phyloP scores from a whole-genome alignment of 2,329 filamentous ascomycete genomes.

The Epichloe gansuensis region DNA sequence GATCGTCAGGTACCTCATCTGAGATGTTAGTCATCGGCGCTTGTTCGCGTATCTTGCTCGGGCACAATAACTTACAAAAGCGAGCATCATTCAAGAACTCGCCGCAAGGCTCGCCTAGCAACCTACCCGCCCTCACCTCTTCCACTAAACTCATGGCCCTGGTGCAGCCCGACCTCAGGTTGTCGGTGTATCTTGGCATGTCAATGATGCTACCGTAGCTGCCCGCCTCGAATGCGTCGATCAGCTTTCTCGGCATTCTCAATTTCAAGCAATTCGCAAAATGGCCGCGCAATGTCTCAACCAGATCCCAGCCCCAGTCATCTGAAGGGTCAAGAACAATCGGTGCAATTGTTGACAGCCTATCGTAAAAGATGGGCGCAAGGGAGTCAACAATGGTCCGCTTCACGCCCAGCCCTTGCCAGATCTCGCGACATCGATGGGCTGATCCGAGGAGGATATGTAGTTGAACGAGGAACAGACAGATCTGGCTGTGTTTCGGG shows the following conservation, averaged over 20 bases:
- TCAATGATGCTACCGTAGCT: constrained; percentile 40
- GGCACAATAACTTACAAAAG: constrained; percentile 27
- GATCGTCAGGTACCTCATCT: constrained; percentile 31
- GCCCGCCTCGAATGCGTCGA: constrained; percentile 36
- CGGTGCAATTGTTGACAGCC: constrained; percentile 40
- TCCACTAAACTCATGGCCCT: constrained; percentile 41
- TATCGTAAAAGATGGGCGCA: constrained; percentile 42
- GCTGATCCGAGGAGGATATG: constrained; percentile 39
- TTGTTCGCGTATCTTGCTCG: neutral
- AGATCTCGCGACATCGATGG: constrained; percentile 33
- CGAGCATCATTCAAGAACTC: constrained; percentile 32
- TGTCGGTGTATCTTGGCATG: constrained; percentile 32
- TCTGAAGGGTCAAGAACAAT: constrained; percentile 22
- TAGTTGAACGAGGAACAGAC: constrained; percentile 38
- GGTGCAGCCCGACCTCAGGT: constrained; percentile 37
- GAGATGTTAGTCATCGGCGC: too few relatives aligned
- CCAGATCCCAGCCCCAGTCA: constrained; percentile 21
- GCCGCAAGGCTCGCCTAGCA: constrained; percentile 28
- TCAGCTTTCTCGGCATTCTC: constrained; percentile 28
- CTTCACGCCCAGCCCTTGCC: constrained; percentile 41
- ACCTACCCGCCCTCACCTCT: constrained; percentile 32
- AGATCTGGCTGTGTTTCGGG: constrained; percentile 33
- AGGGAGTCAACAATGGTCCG: constrained; percentile 46
- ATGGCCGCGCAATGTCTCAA: constrained; percentile 32
- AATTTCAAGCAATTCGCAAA: constrained; percentile 35